These are phyloP conservation scores for Plantago lanceolata DNA, from an alignment of 305 asterid genomes.

Conservation along the genomic window DNA sequence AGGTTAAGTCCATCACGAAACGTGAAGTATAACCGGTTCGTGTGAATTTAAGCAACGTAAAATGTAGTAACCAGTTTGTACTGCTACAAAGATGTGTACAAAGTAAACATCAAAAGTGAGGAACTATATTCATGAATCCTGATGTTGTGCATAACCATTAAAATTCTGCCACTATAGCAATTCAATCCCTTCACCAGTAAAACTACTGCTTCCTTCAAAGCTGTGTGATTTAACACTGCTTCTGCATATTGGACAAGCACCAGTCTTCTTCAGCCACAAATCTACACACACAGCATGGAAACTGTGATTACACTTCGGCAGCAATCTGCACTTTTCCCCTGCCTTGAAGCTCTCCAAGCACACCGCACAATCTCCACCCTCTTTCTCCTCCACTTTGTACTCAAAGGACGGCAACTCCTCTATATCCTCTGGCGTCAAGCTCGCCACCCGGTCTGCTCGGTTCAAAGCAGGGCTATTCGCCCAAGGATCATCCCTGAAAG, in stretches of 20 bases:
- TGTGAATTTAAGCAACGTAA: too few species aligned
- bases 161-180: neutral
- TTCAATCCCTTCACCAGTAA: constrained; percentile 18
- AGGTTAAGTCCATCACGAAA: too few species aligned
- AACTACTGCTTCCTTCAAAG: constrained; percentile 19
- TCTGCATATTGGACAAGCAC: constrained; percentile 64
- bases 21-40: too few species aligned
- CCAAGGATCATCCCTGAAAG: constrained; percentile 27
- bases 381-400: constrained; percentile 29
- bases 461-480: neutral
- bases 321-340: constrained; percentile 56
- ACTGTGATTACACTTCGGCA: constrained; percentile 48
- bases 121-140: neutral
- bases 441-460: constrained; percentile 17
- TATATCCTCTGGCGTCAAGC: constrained; percentile 36
- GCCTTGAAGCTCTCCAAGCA: constrained; percentile 48
- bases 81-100: too few species aligned
- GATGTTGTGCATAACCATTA: neutral
- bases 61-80: too few species aligned
- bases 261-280: constrained; percentile 53
- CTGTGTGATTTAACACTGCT: constrained; percentile 24
- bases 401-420: constrained; percentile 38
- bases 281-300: constrained; percentile 65
- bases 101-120: neutral
- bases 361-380: constrained; percentile 48